Conservation (phyloP, 805 yeast genomes). For the Sugiyamaella marilandica region DNA sequence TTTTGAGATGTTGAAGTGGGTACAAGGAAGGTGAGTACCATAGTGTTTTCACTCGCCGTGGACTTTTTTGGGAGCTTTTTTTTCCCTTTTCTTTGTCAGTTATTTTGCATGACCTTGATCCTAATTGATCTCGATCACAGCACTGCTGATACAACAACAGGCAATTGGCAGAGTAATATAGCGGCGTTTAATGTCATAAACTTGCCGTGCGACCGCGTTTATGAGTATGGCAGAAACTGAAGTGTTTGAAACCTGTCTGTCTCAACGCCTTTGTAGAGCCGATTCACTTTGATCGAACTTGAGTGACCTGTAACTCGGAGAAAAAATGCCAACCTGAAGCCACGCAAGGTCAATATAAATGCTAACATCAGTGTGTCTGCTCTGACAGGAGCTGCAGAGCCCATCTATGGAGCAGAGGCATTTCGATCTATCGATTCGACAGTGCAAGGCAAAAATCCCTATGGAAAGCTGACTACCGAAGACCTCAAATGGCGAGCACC, state of each 20-base stretch:
- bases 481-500: constrained; percentile 79
- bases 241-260: too few relatives aligned
- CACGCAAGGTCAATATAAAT: not conserved
- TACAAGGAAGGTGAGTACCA: constrained; percentile 52
- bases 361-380: constrained; percentile 61
- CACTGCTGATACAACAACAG: not conserved
- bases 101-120: too few relatives aligned
- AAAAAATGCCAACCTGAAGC: not conserved
- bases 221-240: too few relatives aligned
- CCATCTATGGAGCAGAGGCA: constrained; percentile 91
- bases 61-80: not conserved
- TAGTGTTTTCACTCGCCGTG: too few relatives aligned
- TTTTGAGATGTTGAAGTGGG: constrained; percentile 64
- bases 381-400: constrained; percentile 95
- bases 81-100: not conserved
- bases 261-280: too few relatives aligned
- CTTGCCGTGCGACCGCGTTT: too few relatives aligned
- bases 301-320: not conserved
- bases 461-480: constrained; percentile 50
- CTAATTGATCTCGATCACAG: too few relatives aligned
- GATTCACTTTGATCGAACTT: not conserved
- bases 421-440: constrained; percentile 75
- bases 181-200: not conserved
- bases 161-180: not conserved
- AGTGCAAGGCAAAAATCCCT: constrained; percentile 53